Conservation (phyloP, 2,329 filamentous ascomycete species). For the Diaporthe amygdali region DNA sequence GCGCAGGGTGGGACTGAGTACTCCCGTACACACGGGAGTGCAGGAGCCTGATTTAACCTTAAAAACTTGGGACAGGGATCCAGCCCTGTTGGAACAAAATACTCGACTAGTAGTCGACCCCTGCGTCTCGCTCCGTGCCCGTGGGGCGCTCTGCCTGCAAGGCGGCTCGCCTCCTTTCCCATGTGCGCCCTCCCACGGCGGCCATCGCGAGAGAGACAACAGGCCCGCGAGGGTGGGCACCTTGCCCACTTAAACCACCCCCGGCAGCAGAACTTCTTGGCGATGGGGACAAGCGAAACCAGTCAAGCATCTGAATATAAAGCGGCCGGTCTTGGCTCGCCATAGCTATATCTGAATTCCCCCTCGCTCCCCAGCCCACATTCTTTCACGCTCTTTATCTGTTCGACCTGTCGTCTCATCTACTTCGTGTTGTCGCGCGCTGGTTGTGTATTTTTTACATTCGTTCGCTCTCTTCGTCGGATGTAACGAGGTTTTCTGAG, state of each 20-base stretch:
- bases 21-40: background rate
- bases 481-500: conserved; percentile 8
- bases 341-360: conserved; percentile 14
- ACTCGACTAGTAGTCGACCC: background rate
- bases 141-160: conserved; percentile 14
- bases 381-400: background rate
- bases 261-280: conserved; percentile 17
- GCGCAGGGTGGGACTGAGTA: background rate
- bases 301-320: conserved; percentile 11
- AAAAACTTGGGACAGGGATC: conserved; percentile 15
- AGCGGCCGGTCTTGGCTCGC: conserved; percentile 11
- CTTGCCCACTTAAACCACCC: conserved; percentile 2
- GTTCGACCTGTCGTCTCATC: conserved; percentile 15
- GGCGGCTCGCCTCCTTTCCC: conserved; percentile 20
- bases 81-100: background rate
- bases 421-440: conserved; percentile 13
- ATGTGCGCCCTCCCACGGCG: conserved; percentile 3
- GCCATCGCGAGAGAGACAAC: background rate
- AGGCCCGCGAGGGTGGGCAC: conserved; percentile 1
- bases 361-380: conserved; percentile 1
- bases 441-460: conserved; percentile 22
- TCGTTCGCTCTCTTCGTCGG: conserved; percentile 19
- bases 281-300: conserved; percentile 19
- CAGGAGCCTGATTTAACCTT: conserved; percentile 18
- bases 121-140: conserved; percentile 16